These are phyloP conservation scores for Coemansia sp. DNA, from an alignment of 192 early-diverging fungal species.

Conservation along the genomic window DNA sequence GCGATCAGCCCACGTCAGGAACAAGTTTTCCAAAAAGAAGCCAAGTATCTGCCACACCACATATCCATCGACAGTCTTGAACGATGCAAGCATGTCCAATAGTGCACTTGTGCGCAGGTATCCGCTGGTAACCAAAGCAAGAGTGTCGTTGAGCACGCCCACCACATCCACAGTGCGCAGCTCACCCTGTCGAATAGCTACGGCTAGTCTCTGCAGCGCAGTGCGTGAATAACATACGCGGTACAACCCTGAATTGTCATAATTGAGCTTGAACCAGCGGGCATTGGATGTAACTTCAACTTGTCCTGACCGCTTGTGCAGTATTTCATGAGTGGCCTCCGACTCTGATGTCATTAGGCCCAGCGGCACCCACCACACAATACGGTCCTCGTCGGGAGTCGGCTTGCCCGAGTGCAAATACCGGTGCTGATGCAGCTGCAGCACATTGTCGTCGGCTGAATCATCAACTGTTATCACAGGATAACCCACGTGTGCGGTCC, in stretches of 20 bases:
- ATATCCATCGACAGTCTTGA: slow-evolving; percentile 64
- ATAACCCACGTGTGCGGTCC: slow-evolving; percentile 70
- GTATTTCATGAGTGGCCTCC: slow-evolving; percentile 2
- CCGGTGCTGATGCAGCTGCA: slow-evolving; percentile 62
- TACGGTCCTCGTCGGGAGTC: slow-evolving; percentile 60
- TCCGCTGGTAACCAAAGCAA: slow-evolving; percentile 75
- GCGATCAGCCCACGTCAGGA: slow-evolving; percentile 68
- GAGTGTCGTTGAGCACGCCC: slow-evolving; percentile 81
- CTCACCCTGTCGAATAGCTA: slow-evolving; percentile 55
- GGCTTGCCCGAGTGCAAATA: slow-evolving; percentile 65
- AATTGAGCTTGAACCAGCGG: slow-evolving; percentile 84
- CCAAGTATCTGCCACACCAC: slow-evolving; percentile 74
- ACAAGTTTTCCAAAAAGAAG: slow-evolving; percentile 58
- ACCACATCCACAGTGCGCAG: slow-evolving; percentile 74
- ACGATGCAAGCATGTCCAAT: slow-evolving; percentile 73
- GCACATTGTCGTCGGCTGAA: slow-evolving; percentile 52
- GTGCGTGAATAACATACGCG: slow-evolving; percentile 73
- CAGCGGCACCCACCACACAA: slow-evolving; percentile 69
- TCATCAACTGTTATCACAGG: slow-evolving; percentile 64
- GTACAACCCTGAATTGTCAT: slow-evolving; percentile 76
- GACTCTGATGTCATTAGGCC: slow-evolving; percentile 19
- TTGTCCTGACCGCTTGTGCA: slow-evolving; percentile 41
- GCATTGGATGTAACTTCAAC: slow-evolving; percentile 38
- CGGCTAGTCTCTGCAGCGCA: slow-evolving; percentile 56
- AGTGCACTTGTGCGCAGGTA: slow-evolving; percentile 69